Conservation (phyloP, 2,329 filamentous ascomycete species). For the Whalleya microplaca region DNA sequence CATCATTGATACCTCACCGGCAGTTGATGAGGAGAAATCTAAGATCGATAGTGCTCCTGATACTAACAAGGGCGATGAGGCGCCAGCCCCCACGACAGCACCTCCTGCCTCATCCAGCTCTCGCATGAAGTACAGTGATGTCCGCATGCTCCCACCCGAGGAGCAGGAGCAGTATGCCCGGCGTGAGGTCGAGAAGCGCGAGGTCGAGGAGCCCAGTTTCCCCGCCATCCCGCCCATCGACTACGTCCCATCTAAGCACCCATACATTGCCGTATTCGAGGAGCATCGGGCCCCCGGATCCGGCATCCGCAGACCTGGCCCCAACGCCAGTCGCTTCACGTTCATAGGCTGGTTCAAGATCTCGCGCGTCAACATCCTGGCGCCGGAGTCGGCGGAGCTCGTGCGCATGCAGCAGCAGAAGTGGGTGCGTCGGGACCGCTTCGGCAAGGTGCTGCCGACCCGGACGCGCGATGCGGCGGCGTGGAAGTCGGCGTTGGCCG, state of each 20-base stretch:
- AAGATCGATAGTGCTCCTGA: neutral
- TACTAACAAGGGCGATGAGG: neutral
- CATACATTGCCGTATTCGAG: slow-evolving; percentile 32
- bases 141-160: slow-evolving; percentile 14
- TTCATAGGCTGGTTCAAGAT: slow-evolving; percentile 35
- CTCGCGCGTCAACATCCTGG: slow-evolving; percentile 28
- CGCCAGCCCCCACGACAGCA: slow-evolving; percentile 1
- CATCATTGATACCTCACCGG: neutral
- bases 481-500: slow-evolving; percentile 16
- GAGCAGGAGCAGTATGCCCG: slow-evolving; percentile 1
- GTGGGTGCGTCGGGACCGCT: slow-evolving; percentile 30
- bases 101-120: slow-evolving; percentile 6
- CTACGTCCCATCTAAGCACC: slow-evolving; percentile 21
- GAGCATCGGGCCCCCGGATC: slow-evolving; percentile 4
- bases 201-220: neutral
- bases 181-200: neutral
- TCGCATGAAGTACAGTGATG: slow-evolving; percentile 15
- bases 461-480: slow-evolving; percentile 5
- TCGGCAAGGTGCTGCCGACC: slow-evolving; percentile 14
- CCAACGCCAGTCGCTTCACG: slow-evolving; percentile 7
- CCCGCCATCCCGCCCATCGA: slow-evolving; percentile 31
- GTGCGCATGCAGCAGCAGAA: slow-evolving; percentile 33
- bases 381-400: slow-evolving; percentile 31
- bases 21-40: neutral
- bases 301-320: neutral